Evolutionary conservation across 2,329 filamentous ascomycete genomes (phyloP), one percentile per base, ranked within the genome.

Genomic region (Arthrobotrys sinensis): DNA sequence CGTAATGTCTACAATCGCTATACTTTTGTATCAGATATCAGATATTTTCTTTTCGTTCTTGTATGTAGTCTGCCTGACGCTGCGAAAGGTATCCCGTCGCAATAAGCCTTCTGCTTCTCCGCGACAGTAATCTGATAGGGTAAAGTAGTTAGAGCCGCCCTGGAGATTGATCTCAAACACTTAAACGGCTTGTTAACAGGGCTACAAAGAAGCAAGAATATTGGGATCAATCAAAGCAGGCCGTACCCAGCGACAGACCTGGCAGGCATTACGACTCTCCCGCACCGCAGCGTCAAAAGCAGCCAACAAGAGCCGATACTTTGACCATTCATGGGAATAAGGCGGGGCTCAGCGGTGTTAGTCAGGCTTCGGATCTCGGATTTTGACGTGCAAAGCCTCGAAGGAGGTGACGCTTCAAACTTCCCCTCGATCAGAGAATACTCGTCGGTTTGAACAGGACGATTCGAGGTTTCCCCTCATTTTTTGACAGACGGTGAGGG

Each of bases 231-330:
- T 38, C 21, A 60, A 60, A 66, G 60, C 69, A 73, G 64, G 62
- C 69, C 50, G 69, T 53, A 63, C 69, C 69, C 45, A 55, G 70
- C 70, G 48, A 36, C 40, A n/a, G 43, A 38, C 40, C 53, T 38
- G 52, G 66, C 73, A 69, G 57, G 73, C 73, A 77, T 77, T 77
- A 77, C 73, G 66, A 77, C 66, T 60, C 34, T 66, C 66, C 73
- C 66, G 57, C 32, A 69, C 72, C 72, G 73, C 72, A 76, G 65
- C 72, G 72, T 69, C 72, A 76, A 76, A 70, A 60, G 36, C 43
- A 71, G 55, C 57, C 68, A 71, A 57, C 60, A 36, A 53, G 48
- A 72, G 50, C 32, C 57, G 68, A 50, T 32, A 40, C 7, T 34
- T 36, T 60, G 66, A 69, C 32, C 68, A 64, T 64, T 64, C 43